These are phyloP conservation scores for Fallopia convolvulus DNA, from an alignment of 148 eudicot species.

Conservation along the genomic window DNA sequence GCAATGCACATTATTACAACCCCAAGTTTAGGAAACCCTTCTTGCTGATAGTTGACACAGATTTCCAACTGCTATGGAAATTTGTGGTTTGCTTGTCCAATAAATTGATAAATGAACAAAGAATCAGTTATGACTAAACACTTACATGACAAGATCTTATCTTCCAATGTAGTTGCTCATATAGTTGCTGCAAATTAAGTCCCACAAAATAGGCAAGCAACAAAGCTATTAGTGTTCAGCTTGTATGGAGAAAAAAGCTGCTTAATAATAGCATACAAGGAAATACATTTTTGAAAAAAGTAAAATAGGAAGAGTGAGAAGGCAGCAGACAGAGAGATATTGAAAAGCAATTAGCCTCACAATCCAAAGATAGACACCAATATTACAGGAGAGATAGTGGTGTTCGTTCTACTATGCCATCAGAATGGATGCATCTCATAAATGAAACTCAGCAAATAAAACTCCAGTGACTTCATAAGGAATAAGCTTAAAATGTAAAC, in stretches of 20 bases:
- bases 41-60: neutral
- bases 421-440: neutral
- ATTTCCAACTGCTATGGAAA: neutral
- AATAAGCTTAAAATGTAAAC: neutral
- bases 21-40: neutral
- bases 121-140: neutral
- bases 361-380: neutral
- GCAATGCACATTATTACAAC: neutral
- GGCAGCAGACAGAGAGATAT: neutral
- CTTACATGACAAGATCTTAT: constrained; percentile 60
- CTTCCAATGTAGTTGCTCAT: constrained; percentile 78
- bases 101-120: neutral
- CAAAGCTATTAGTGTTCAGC: neutral
- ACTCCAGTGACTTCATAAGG: neutral
- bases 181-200: constrained; percentile 46
- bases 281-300: neutral
- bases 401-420: neutral
- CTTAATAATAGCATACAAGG: neutral
- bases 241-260: neutral
- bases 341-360: neutral
- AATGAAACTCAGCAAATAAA: neutral
- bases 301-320: neutral
- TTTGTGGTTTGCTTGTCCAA: neutral
- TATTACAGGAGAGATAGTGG: neutral
- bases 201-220: neutral